Evolutionary conservation across 2,329 filamentous ascomycete species (phyloP).

Genomic region (Stagonosporopsis tanaceti): DNA sequence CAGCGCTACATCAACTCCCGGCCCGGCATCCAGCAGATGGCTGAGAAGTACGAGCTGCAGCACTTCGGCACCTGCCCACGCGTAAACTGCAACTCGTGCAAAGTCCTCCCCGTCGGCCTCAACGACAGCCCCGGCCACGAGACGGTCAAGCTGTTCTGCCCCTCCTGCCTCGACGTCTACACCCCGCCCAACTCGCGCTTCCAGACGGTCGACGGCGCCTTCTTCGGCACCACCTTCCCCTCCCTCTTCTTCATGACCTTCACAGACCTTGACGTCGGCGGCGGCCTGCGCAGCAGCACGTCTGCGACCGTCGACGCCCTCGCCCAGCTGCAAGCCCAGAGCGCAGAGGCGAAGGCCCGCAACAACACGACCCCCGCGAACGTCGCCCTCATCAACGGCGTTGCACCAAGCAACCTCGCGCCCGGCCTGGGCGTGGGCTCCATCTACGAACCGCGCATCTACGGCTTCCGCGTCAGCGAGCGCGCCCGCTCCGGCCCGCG

Average conservation of each 20-base stretch:
- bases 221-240: constrained; percentile 97
- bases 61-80: constrained; percentile 97
- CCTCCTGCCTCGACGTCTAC: constrained; percentile 95
- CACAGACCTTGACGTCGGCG: constrained; percentile 86
- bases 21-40: constrained; percentile 97
- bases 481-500: constrained; percentile 86
- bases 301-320: constrained; percentile 46
- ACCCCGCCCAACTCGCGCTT: constrained; percentile 97
- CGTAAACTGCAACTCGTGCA: constrained; percentile 87
- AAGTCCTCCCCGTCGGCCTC: constrained; percentile 90
- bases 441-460: constrained; percentile 95
- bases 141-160: constrained; percentile 98
- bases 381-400: constrained; percentile 74
- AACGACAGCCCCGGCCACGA: constrained; percentile 96
- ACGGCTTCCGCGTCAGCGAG: constrained; percentile 94
- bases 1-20: constrained; percentile 98
- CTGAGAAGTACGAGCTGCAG: constrained; percentile 96
- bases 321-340: constrained; percentile 47
- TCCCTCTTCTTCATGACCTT: constrained; percentile 98
- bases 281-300: constrained; percentile 69
- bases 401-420: constrained; percentile 85
- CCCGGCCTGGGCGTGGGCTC: constrained; percentile 82
- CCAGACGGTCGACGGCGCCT: constrained; percentile 95
- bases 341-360: constrained; percentile 41
- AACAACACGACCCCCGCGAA: constrained; percentile 47